These are phyloP conservation scores for Colletotrichum graminicola DNA, from an alignment of 2,329 filamentous ascomycete species.

Conservation along the genomic window DNA sequence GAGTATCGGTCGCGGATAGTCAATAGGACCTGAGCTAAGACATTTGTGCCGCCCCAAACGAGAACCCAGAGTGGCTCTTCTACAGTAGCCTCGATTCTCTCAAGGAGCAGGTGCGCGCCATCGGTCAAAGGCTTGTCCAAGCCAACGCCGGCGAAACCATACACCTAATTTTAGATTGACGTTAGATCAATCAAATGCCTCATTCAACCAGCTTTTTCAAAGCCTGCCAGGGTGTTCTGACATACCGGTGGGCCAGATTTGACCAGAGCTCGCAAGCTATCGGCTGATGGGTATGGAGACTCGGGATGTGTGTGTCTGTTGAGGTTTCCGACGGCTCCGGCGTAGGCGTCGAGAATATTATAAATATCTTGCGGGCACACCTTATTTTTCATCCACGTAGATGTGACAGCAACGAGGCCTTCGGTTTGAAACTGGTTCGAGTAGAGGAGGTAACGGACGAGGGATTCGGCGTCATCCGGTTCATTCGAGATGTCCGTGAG, in stretches of 20 bases:
- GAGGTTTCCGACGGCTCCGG: slow-evolving; percentile 59
- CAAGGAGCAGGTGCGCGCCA: slow-evolving; percentile 56
- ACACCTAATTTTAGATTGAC: slow-evolving; percentile 44
- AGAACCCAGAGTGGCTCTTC: slow-evolving; percentile 64
- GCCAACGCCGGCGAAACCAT: slow-evolving; percentile 50
- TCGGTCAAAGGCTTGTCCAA: slow-evolving; percentile 50
- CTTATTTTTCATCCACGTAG: slow-evolving; percentile 52
- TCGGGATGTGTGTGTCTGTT: slow-evolving; percentile 61
- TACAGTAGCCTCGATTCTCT: slow-evolving; percentile 44
- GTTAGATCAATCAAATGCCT: neutral
- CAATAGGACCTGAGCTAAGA: slow-evolving; percentile 63
- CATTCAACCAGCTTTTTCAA: no score
- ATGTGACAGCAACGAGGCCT: slow-evolving; percentile 59
- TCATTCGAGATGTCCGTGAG: slow-evolving; percentile 61
- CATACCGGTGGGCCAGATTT: slow-evolving; percentile 52
- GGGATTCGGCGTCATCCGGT: slow-evolving; percentile 59
- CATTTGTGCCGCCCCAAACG: slow-evolving; percentile 66
- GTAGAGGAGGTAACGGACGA: slow-evolving; percentile 60
- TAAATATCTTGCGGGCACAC: slow-evolving; percentile 58
- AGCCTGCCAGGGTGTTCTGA: no score
- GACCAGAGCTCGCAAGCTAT: slow-evolving; percentile 52
- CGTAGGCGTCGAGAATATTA: slow-evolving; percentile 59
- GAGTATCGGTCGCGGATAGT: slow-evolving; percentile 50
- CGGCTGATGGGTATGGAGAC: slow-evolving; percentile 55
- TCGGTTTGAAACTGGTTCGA: slow-evolving; percentile 60